These are phyloP conservation scores for Botrytis porri DNA, from an alignment of 2,329 filamentous ascomycete species.

Conservation along the genomic window DNA sequence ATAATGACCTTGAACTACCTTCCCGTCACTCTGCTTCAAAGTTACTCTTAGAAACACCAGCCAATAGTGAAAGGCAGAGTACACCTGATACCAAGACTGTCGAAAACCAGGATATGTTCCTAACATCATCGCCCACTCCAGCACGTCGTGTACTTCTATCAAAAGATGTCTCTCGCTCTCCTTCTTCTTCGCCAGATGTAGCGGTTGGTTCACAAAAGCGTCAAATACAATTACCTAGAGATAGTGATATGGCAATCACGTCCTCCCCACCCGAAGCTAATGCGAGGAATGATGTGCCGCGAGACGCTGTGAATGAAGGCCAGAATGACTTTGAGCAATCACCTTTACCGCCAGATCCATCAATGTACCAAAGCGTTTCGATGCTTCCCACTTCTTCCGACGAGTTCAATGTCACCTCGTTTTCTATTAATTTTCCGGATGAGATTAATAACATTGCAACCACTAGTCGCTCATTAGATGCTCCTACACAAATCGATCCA, in stretches of 20 bases:
- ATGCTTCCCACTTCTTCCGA: slow-evolving; percentile 26
- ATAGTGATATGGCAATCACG: slow-evolving; percentile 42
- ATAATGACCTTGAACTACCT: slow-evolving; percentile 32
- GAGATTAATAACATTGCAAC: not conserved
- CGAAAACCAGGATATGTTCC: slow-evolving; percentile 36
- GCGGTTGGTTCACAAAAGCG: not conserved
- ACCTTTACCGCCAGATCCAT: not conserved
- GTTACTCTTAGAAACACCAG: slow-evolving; percentile 19
- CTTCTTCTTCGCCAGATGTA: slow-evolving; percentile 55
- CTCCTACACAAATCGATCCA: slow-evolving; percentile 30
- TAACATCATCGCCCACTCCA: slow-evolving; percentile 59
- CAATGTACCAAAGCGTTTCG: not conserved
- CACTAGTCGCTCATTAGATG: slow-evolving; percentile 18
- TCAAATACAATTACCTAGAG: no score
- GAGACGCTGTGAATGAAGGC: not conserved
- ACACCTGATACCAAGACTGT: slow-evolving; percentile 30
- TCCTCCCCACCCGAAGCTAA: slow-evolving; percentile 30
- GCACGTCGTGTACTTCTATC: slow-evolving; percentile 48
- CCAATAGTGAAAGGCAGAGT: slow-evolving; percentile 24
- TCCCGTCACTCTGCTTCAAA: slow-evolving; percentile 29
- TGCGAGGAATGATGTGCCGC: not conserved
- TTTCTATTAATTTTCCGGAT: slow-evolving; percentile 18
- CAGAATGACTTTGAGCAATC: not conserved
- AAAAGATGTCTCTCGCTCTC: slow-evolving; percentile 50
- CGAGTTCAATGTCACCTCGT: slow-evolving; percentile 33